Evolutionary conservation across 768 basidiomycete genomes (phyloP).

Genomic region (Vararia minispora): DNA sequence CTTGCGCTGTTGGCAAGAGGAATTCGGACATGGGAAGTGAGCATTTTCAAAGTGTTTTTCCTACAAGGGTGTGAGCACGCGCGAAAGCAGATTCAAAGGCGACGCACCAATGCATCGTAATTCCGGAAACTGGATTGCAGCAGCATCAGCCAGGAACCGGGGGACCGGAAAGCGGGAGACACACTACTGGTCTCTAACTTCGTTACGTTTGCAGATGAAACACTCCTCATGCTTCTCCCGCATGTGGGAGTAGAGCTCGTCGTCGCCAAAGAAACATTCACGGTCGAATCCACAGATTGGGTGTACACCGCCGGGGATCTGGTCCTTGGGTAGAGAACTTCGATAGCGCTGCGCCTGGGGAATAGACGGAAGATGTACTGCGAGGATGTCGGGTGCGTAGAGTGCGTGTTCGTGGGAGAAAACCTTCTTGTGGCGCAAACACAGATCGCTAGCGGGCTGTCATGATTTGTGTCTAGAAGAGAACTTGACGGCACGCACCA

Average conservation of each 20-base stretch:
- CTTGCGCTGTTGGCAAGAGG: constrained; percentile 70
- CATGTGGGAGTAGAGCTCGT: constrained; percentile 91
- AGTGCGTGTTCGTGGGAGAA: constrained; percentile 92
- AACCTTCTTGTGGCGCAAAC: constrained; percentile 83
- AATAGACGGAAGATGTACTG: constrained; percentile 70
- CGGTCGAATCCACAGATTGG: constrained; percentile 82
- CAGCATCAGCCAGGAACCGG: constrained; percentile 1
- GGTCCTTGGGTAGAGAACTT: constrained; percentile 31
- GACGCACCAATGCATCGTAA: constrained; percentile 58
- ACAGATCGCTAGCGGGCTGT: constrained; percentile 55
- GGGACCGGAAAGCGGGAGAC: not conserved
- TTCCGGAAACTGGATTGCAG: constrained; percentile 53
- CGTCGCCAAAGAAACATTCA: constrained; percentile 89
- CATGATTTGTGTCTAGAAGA: not conserved
- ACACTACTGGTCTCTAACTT: constrained; percentile 82
- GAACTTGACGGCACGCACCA: constrained; percentile 44
- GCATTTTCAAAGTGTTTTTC: constrained; percentile 65
- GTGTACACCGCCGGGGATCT: constrained; percentile 61
- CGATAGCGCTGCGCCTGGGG: constrained; percentile 28
- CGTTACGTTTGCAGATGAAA: constrained; percentile 83
- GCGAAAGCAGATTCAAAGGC: not conserved
- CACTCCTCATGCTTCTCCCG: constrained; percentile 93
- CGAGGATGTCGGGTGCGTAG: constrained; percentile 56
- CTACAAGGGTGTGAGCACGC: constrained; percentile 22
- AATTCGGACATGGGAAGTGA: constrained; percentile 71